Conservation (phyloP, 768 basidiomycete genomes). For the Lentinus tigrinus region DNA sequence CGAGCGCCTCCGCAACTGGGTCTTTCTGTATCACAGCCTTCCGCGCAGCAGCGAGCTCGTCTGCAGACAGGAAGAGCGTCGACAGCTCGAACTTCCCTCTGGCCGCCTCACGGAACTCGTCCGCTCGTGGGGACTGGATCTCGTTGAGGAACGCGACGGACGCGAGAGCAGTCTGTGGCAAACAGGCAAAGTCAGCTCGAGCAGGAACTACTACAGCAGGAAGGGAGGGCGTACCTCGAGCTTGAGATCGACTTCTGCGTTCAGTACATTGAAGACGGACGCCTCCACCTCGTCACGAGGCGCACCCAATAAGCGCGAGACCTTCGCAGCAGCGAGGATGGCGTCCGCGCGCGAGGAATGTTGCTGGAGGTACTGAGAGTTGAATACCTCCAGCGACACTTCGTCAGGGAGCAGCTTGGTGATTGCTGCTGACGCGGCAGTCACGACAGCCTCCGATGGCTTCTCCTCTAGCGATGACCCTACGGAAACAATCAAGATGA, state of each 20-base stretch:
- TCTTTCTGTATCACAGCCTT: constrained; percentile 6
- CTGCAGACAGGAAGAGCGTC: constrained; percentile 60
- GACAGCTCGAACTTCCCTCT: constrained; percentile 56
- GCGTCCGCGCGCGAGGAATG: constrained; percentile 50
- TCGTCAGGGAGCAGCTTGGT: constrained; percentile 54
- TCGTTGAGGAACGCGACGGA: constrained; percentile 49
- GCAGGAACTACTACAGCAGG: background rate
- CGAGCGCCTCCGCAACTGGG: constrained; percentile 1
- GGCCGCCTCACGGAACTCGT: constrained; percentile 61
- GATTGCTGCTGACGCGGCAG: constrained; percentile 49
- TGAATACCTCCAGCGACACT: constrained; percentile 62
- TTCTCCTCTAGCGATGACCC: constrained; percentile 45
- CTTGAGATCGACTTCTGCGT: constrained; percentile 41
- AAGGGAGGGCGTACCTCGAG: constrained; percentile 42
- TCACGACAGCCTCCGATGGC: constrained; percentile 45
- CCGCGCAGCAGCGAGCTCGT: constrained; percentile 46
- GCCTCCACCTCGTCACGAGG: constrained; percentile 61
- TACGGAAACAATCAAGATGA: constrained; percentile 25
- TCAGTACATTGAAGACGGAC: constrained; percentile 49
- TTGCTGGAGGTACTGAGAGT: constrained; percentile 72
- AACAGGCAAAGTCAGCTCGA: background rate
- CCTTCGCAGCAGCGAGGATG: constrained; percentile 66
- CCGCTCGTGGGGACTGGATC: constrained; percentile 49
- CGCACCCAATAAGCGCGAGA: constrained; percentile 43
- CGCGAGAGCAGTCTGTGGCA: constrained; percentile 48